Evolutionary conservation across 306 rosid genomes (phyloP), one percentile per base, ranked within the genome.

Genomic region (Hylodesmum podocarpum): DNA sequence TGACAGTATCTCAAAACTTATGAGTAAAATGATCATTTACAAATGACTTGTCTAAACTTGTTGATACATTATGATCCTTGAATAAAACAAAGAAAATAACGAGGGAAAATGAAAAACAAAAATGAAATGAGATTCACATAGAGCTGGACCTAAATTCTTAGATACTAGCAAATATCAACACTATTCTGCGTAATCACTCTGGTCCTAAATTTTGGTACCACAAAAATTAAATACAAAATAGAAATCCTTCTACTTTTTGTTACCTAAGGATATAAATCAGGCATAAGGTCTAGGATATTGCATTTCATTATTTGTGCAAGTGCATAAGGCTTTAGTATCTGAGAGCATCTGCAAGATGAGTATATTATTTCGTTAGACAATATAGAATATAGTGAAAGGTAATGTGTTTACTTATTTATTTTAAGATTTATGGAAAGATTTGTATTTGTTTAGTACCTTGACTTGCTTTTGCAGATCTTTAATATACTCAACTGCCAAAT

Each of bases 401-500:
- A 62, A 12, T 37, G 12, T 5, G 12, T 39, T 14, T 36, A 24
- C 22, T 33, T 7, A 37, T 57, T 9, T 7, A 34, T 6, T 31
- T 31, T 34, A 74, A 47, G 36, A 43, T 44, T 61, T 62, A 28
- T 11, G 70, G 31, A 9, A 73, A 46, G 25, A 54, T 3, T 36
- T 36, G 18, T 27, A 28, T 46, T 67, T 70, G 33, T 41, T 7
- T 55, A 43, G 41, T 91, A 91, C 98, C 98, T 94, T 53, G 10
- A 94, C 91, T 77, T 92, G 85, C 80, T 88, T 85, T 89, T 89
- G 90, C 33, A 94, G 85, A 58, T 81, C 89, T 81, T 89, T 94
- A 46, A 94, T 92, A 83, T 85, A 85, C 39, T 85, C 91, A 70
- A 88, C 89, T 1, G 91, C 93, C 84, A 84, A 62, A 62, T 94